Evolutionary conservation across 305 asterid genomes (phyloP), one percentile per base, ranked within the genome.

Genomic region (Ilex paraguariensis): DNA sequence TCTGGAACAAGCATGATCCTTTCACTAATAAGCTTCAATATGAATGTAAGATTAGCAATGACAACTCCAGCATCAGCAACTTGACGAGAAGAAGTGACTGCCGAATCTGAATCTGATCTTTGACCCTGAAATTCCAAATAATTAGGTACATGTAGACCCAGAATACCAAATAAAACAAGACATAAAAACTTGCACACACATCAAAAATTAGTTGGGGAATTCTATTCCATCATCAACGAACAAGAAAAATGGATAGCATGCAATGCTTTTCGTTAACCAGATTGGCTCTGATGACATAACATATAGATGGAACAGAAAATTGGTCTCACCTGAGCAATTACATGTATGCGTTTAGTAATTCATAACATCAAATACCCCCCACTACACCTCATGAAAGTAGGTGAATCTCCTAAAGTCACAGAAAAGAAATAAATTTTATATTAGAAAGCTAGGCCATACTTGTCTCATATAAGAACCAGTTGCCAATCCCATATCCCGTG

Each of bases 61-160:
- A 84, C 92, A 53, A 80, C 93, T 64, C 98, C 98, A 64, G 81
- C 83, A 82, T 94, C 99, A 64, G 94, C 90, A 74, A 88, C 98
- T 80, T 94, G 99, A 65, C 95, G 99, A 66, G 98, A 90, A 68
- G 96, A 94, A 63, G 96, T 84, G 74, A 84, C 95, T n/a, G 96
- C 90, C 66, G 97, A 84, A 81, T 94, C 99, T 69, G 95, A 76
- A 66, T 91, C 99, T 59, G 93, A 73, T 79, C 92, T 86, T 74
- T 87, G 99, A 71, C 89, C 95, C 99, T 90, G 81, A 55, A 80
- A 61, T 54, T 63, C 63, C 46, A 70, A 74, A 74, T 28, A 70
- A 61, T 59, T 60, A 65, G 61, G 36, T 59, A 51, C 62, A 68
- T 58, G 70, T 64, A 61, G 45, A 48, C 9, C 42, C 42, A 36